phyloP scores from a whole-genome alignment of 2,329 filamentous ascomycete genomes.

The Microascus cirrosus region DNA sequence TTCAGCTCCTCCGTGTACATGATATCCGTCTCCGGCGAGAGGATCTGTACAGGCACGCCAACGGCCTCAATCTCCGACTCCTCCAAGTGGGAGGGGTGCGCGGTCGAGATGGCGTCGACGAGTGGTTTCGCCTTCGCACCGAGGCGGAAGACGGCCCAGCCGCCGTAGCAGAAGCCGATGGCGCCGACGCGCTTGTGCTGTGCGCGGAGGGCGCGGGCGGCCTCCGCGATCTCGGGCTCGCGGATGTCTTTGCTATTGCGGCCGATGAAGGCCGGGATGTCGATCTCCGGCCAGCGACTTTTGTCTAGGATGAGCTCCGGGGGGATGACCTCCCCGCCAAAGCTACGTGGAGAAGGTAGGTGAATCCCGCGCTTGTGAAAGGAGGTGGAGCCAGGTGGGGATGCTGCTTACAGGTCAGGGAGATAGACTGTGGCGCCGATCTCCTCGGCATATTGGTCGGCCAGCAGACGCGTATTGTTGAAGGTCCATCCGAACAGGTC shows the following conservation, averaged over 20 bases:
- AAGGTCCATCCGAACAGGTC: constrained; percentile 32
- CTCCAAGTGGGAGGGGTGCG: too few relatives aligned
- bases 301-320: constrained; percentile 13
- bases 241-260: constrained; percentile 24
- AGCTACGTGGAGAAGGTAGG: too few relatives aligned
- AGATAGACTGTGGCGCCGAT: constrained; percentile 33
- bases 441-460: constrained; percentile 32
- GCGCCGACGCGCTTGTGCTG: constrained; percentile 25
- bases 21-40: too few relatives aligned
- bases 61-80: too few relatives aligned
- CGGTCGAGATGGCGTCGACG: constrained; percentile 19
- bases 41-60: too few relatives aligned
- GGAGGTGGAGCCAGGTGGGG: too few relatives aligned
- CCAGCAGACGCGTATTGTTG: constrained; percentile 29
- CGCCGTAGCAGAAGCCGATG: constrained; percentile 38
- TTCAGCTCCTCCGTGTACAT: too few relatives aligned
- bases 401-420: too few relatives aligned
- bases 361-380: too few relatives aligned
- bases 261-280: constrained; percentile 23
- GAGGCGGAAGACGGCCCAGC: constrained; percentile 36
- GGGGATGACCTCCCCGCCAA: constrained; percentile 20
- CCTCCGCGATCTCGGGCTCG: constrained; percentile 26
- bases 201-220: constrained; percentile 21
- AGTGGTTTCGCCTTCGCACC: constrained; percentile 24
- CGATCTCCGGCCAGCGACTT: constrained; percentile 18